These are phyloP conservation scores for Pseudonitzschia multistriata DNA, from an alignment of 108 stramenopile species.

Conservation along the genomic window DNA sequence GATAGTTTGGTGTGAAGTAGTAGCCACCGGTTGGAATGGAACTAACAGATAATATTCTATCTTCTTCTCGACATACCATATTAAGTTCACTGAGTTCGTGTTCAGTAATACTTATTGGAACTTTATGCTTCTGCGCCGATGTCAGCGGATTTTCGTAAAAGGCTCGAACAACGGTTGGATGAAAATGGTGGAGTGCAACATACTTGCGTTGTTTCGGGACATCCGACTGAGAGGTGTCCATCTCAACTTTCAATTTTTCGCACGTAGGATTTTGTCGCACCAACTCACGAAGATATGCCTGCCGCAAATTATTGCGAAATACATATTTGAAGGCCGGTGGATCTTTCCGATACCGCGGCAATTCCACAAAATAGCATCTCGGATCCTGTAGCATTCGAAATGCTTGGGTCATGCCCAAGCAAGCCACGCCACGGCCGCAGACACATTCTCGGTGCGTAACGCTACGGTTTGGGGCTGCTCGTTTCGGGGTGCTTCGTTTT, in stretches of 20 bases:
- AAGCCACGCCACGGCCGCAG: constrained; percentile 37
- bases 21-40: constrained; percentile 31
- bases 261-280: constrained; percentile 14
- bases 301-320: constrained; percentile 35
- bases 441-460: constrained; percentile 19
- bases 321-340: constrained; percentile 31
- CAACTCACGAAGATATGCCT: constrained; percentile 38
- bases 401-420: constrained; percentile 40
- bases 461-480: not conserved
- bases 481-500: not conserved
- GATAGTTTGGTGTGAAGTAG: constrained; percentile 35
- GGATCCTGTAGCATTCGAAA: constrained; percentile 42
- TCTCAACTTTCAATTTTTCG: not conserved
- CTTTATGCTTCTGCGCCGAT: constrained; percentile 25
- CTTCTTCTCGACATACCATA: constrained; percentile 26
- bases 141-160: constrained; percentile 35
- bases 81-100: constrained; percentile 26
- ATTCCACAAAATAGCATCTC: constrained; percentile 29
- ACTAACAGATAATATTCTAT: constrained; percentile 26
- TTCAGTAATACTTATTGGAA: constrained; percentile 41
- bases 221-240: not conserved
- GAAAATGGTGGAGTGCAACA: constrained; percentile 48
- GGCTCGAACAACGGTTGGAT: constrained; percentile 38
- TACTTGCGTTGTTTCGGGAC: constrained; percentile 23
- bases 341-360: constrained; percentile 28